phyloP scores from a whole-genome alignment of 2,329 filamentous ascomycete genomes.

The Boeremia exigua region DNA sequence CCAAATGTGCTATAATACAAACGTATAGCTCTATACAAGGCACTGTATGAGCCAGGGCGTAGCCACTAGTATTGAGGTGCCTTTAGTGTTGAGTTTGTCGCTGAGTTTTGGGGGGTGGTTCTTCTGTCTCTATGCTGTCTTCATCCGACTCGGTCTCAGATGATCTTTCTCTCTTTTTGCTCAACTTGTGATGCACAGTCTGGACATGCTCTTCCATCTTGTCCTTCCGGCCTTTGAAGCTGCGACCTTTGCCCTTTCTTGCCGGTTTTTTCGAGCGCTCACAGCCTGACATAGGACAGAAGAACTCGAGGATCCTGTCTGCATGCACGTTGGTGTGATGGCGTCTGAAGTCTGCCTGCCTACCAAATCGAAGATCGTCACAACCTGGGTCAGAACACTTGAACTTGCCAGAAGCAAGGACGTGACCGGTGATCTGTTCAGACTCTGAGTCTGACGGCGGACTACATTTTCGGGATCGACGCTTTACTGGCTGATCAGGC shows the following conservation, averaged over 20 bases:
- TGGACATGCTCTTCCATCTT: conserved; percentile 39
- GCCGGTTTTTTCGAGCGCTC: conserved; percentile 21
- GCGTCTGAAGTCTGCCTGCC: conserved; percentile 41
- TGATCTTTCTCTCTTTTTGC: conserved; percentile 10
- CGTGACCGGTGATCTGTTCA: conserved; percentile 30
- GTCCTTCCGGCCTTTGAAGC: conserved; percentile 39
- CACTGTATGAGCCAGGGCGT: background rate
- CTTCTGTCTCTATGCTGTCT: background rate
- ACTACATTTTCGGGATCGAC: background rate
- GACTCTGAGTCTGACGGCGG: background rate
- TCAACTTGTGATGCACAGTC: conserved; percentile 27
- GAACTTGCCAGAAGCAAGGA: conserved; percentile 33
- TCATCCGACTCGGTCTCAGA: background rate
- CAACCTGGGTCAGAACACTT: conserved; percentile 31
- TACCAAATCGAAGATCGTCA: conserved; percentile 28
- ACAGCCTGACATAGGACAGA: conserved; percentile 30
- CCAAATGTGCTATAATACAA: background rate
- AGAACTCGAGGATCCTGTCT: conserved; percentile 23
- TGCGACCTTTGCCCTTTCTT: conserved; percentile 28
- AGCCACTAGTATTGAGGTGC: background rate
- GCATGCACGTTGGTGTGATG: conserved; percentile 34
- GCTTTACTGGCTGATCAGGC: background rate
- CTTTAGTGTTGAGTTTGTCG: background rate
- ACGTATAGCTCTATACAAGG: background rate
- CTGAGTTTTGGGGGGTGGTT: background rate